phyloP scores from a whole-genome alignment of 2,329 filamentous ascomycete species.

The Curvularia sp. region DNA sequence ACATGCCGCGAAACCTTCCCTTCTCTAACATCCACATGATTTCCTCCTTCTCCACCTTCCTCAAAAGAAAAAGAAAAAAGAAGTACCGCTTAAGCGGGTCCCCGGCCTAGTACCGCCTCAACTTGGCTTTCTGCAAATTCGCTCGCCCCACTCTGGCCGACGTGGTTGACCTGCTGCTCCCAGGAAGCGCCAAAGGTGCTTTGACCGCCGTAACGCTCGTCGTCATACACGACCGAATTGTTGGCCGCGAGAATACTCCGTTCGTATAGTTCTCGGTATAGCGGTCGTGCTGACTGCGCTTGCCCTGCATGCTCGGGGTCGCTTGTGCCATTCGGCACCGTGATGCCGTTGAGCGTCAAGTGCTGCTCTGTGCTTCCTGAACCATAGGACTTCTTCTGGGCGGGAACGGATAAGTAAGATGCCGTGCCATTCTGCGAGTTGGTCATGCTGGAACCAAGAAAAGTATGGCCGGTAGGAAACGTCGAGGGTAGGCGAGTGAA shows the following conservation, averaged over 20 bases:
- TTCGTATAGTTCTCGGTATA: conserved; percentile 60
- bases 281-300: neutral
- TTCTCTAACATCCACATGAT: conserved; percentile 1
- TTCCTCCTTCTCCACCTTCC: conserved; percentile 3
- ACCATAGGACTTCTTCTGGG: conserved; percentile 58
- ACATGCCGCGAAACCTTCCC: conserved; percentile 13
- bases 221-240: conserved; percentile 60
- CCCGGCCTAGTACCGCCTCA: conserved; percentile 41
- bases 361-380: conserved; percentile 65
- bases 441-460: conserved; percentile 53
- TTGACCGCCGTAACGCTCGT: conserved; percentile 47
- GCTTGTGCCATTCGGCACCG: conserved; percentile 10
- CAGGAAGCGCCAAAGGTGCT: conserved; percentile 15
- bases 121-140: conserved; percentile 35
- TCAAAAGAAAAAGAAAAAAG: neutral
- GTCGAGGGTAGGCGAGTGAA: conserved; percentile 34
- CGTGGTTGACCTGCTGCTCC: conserved; percentile 5
- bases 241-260: conserved; percentile 65
- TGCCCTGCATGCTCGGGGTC: neutral
- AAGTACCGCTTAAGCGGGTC: conserved; percentile 27
- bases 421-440: conserved; percentile 68
- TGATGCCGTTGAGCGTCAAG: conserved; percentile 62
- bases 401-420: conserved; percentile 59
- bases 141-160: conserved; percentile 17
- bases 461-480: conserved; percentile 16